A percentile compares a stretch with the other conserved stretches of the same genome.
These are phyloP conservation scores for Pelargonium cotyledonis DNA, from an alignment of 441 rosid genomes.

Conservation along the genomic window DNA sequence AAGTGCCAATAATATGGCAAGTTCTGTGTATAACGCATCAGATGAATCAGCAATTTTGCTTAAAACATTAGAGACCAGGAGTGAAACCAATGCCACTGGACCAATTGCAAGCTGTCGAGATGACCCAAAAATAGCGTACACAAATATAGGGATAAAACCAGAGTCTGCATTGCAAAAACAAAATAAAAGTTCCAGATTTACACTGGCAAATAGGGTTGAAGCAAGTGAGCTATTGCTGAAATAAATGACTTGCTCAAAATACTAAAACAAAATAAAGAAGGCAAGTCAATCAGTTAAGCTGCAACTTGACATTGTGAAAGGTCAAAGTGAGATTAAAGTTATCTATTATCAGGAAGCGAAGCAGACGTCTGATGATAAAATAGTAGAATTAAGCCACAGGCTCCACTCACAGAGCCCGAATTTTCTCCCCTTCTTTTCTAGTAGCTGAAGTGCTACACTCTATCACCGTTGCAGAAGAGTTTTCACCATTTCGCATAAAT, in stretches of 20 bases:
- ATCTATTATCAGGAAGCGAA: background rate
- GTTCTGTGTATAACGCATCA: slow-evolving; percentile 68
- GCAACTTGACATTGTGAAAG: slow-evolving; percentile 2
- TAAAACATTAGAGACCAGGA: slow-evolving; percentile 80
- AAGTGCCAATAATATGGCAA: slow-evolving; percentile 77
- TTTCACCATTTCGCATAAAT: background rate
- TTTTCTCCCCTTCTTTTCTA: background rate
- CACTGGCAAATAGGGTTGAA: background rate
- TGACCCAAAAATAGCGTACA: slow-evolving; percentile 77
- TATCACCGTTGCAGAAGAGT: background rate
- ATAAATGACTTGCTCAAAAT: background rate
- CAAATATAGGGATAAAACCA: slow-evolving; percentile 82
- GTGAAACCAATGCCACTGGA: slow-evolving; percentile 95
- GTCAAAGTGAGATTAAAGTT: background rate
- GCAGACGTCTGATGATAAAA: background rate
- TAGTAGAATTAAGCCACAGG: background rate
- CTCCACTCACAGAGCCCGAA: background rate
- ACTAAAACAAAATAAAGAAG: background rate
- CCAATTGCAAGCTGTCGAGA: slow-evolving; percentile 95
- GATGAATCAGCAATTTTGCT: slow-evolving; percentile 59
- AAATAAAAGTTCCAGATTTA: slow-evolving; percentile 16
- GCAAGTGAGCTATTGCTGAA: background rate
- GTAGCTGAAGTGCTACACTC: background rate
- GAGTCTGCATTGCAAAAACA: slow-evolving; percentile 52
- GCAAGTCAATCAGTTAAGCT: background rate